Evolutionary conservation across 2,329 filamentous ascomycete species (phyloP), one percentile per base, ranked within the genome.

Genomic region (Trichophyton mentagrophytes): DNA sequence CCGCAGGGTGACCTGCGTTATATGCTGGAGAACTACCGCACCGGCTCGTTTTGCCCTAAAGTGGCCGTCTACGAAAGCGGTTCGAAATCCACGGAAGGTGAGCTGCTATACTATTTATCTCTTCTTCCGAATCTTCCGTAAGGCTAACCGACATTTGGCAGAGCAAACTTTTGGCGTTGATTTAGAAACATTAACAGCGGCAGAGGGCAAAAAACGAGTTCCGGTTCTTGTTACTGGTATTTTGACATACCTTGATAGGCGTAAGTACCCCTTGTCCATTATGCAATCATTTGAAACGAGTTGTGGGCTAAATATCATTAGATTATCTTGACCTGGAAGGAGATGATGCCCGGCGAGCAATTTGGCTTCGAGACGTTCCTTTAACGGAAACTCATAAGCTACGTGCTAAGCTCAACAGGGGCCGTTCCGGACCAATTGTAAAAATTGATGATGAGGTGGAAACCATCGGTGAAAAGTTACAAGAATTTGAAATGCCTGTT

Each of bases 101-200:
- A 63, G 72, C 33, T 25, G 22, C 33, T 15, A 36, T 15, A 17
- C 17, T 40, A 30, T 22, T 27, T n/a, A 58, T 56, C 27, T n/a
- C 36, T 27, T 13, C 5, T 53, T 30, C 20, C 33, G 49, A 38
- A 60, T 55, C 22, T n/a, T 60, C 4, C 15, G n/a, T 44, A 7
- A 17, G 36, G 30, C 27, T 53, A 55, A 55, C 27, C 3, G 11
- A 36, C 9, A 8, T 7, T 57, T 22, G 61, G 2, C 60, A 82
- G 91, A 96, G 71, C 91, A 97, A 80, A 96, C 90, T 0, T 99
- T 97, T 71, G 93, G 95, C 66, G 90, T 99, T 60, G 95, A 99
- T 70, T 83, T 99, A n/a, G 93, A 99, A 76, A 90, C 92, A 42
- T 82, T 93, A 66, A 93, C 93, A 53, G 82, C 92, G 66, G 91